These are phyloP conservation scores for Daldinia decipiens DNA, from an alignment of 495 filamentous ascomycete species.

Conservation along the genomic window DNA sequence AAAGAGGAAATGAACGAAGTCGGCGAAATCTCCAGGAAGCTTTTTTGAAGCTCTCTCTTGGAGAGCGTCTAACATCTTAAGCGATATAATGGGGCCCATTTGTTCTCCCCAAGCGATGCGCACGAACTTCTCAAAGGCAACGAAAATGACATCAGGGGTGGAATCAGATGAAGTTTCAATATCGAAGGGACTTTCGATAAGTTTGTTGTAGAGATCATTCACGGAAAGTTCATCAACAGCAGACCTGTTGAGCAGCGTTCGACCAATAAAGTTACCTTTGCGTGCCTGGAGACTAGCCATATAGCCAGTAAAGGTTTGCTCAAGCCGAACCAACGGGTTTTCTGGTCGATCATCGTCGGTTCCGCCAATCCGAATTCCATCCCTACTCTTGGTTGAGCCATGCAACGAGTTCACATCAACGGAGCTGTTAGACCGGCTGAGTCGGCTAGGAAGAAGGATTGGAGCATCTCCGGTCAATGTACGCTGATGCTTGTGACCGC, in stretches of 20 bases:
- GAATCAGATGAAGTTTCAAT: slow-evolving; percentile 78
- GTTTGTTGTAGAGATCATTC: slow-evolving; percentile 90
- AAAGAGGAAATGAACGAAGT: slow-evolving; percentile 80
- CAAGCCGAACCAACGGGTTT: slow-evolving; percentile 73
- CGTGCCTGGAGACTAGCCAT: slow-evolving; percentile 81
- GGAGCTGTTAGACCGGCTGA: slow-evolving; percentile 54
- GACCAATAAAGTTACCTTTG: slow-evolving; percentile 86
- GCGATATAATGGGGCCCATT: slow-evolving; percentile 82
- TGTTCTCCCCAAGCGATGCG: slow-evolving; percentile 87
- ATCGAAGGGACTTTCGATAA: slow-evolving; percentile 83
- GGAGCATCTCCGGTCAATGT: slow-evolving; percentile 52
- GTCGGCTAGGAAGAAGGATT: slow-evolving; percentile 46
- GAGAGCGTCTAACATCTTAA: slow-evolving; percentile 70
- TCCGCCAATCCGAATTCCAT: slow-evolving; percentile 55
- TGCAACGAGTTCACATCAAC: slow-evolving; percentile 57
- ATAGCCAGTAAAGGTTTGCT: slow-evolving; percentile 88
- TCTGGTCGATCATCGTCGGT: slow-evolving; percentile 59
- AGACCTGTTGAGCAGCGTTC: slow-evolving; percentile 73
- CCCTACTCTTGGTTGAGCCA: slow-evolving; percentile 58
- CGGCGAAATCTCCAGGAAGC: slow-evolving; percentile 82
- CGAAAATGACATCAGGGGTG: slow-evolving; percentile 88
- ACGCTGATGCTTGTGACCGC: slow-evolving; percentile 52
- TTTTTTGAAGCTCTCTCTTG: slow-evolving; percentile 78
- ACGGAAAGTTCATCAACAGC: slow-evolving; percentile 79
- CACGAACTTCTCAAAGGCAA: slow-evolving; percentile 94